Base-by-base conservation (phyloP, 306 rosid genomes). In the Sicyos baderoa region DNA sequence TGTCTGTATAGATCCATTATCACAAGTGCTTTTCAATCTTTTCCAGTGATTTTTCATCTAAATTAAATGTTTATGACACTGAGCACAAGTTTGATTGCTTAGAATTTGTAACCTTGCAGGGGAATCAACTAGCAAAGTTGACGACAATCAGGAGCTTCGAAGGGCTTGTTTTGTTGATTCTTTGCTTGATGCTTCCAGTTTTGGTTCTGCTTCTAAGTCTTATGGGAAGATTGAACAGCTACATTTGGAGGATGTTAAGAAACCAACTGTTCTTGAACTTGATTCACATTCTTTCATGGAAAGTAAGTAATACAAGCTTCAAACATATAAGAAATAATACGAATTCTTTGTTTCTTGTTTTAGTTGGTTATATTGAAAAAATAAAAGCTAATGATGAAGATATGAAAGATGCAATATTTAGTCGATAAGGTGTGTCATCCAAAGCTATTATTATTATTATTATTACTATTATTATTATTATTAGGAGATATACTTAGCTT, bases 101-200 rank as follows among this genome's bases (percentile, higher is more conserved):
- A 14, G 51, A 71, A 23, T 71, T 67, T 72, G 48, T 67, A 72
- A 67, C 57, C 75, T 77, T 85, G 14, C 88, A 91, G 96, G 97
- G 76, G 89, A 88, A 68, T 84, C 85, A 42, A 81, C 81, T 63
- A 66, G 74, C 23, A 84, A 77, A 21, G 73, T 87, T 48, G 96
- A 89, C 77, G 93, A 92, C 67, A 79, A 75, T 71, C 89, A 79
- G 83, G 86, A 87, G 75, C 93, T 82, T 74, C 87, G 90, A 55
- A 82, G 95, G 81, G 81, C 93, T 72, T 77, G 84, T 73, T 92
- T 92, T 74, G 95, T 92, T 80, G 88, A 86, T 79, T 89, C 95
- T 7, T 79, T 92, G 72, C 82, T 92, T 68, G 81, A 76, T 57
- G 84, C 77, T n/a, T 80, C 77, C 76, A 79, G 74, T 63, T 78